Conservation (phyloP, 2,329 filamentous ascomycete genomes). For the Claviceps citrina region DNA sequence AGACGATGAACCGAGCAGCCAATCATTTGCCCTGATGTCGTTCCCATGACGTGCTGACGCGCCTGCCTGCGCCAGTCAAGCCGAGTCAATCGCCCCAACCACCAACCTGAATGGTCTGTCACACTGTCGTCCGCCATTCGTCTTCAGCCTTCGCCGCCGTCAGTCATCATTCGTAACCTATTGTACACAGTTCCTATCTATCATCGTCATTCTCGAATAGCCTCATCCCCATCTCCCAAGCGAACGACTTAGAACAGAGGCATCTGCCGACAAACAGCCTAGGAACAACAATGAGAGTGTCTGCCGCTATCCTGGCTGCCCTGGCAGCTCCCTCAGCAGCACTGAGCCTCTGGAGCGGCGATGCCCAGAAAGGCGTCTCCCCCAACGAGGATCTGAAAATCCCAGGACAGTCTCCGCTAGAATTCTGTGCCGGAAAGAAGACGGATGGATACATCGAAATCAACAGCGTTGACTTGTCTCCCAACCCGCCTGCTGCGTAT, state of each 20-base stretch:
- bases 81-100: slow-evolving; percentile 9
- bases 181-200: background rate
- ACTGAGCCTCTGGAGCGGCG: slow-evolving; percentile 25
- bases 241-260: background rate
- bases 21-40: background rate
- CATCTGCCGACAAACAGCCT: background rate
- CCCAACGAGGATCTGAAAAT: slow-evolving; percentile 45
- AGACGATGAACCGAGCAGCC: background rate
- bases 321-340: slow-evolving; percentile 30
- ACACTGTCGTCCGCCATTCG: background rate
- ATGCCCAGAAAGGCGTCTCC: slow-evolving; percentile 21
- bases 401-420: slow-evolving; percentile 71
- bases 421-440: slow-evolving; percentile 57
- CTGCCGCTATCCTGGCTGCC: slow-evolving; percentile 30
- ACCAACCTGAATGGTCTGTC: background rate
- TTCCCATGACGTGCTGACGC: slow-evolving; percentile 26
- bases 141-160: slow-evolving; percentile 1
- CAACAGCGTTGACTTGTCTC: slow-evolving; percentile 60
- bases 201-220: background rate
- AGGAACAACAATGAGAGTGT: slow-evolving; percentile 18
- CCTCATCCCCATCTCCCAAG: background rate
- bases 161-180: background rate
- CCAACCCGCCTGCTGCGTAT: slow-evolving; percentile 79
- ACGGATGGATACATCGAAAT: slow-evolving; percentile 58
- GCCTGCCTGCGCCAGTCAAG: too few relatives aligned